phyloP scores from a whole-genome alignment of 2,329 filamentous ascomycete genomes.

The Biscogniauxia sp. region DNA sequence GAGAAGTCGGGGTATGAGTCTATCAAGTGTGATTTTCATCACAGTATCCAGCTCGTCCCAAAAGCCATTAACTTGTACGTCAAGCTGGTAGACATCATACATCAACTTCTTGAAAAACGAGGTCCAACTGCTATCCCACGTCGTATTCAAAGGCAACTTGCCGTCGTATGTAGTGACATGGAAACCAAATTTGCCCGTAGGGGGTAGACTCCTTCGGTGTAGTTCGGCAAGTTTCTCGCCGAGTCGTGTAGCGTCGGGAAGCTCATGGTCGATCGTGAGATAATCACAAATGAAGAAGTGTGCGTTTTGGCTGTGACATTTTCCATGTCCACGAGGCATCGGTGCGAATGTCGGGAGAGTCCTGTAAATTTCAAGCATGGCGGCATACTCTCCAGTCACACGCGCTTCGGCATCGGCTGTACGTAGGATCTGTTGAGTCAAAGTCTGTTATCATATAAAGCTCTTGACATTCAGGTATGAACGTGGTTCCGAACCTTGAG shows the following conservation, averaged over 20 bases:
- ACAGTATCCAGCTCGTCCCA: conserved; percentile 22
- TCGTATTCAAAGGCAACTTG: conserved; percentile 8
- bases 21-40: conserved; percentile 8
- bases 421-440: neutral
- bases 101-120: conserved; percentile 23
- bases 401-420: conserved; percentile 8
- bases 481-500: conserved; percentile 5
- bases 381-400: conserved; percentile 9
- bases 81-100: conserved; percentile 18
- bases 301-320: conserved; percentile 3
- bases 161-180: conserved; percentile 20
- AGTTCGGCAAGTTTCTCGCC: conserved; percentile 19
- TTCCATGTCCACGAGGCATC: conserved; percentile 6
- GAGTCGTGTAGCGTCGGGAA: conserved; percentile 17
- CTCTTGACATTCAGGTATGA: too few relatives aligned
- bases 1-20: conserved; percentile 18
- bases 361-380: conserved; percentile 11
- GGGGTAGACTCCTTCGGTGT: conserved; percentile 22
- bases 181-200: conserved; percentile 22
- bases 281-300: conserved; percentile 21
- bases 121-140: conserved; percentile 13
- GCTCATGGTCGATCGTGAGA: conserved; percentile 1
- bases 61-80: conserved; percentile 19
- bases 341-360: conserved; percentile 9
- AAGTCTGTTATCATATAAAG: neutral